These are phyloP conservation scores for Trichoderma gamsii DNA, from an alignment of 495 filamentous ascomycete genomes.

Conservation along the genomic window DNA sequence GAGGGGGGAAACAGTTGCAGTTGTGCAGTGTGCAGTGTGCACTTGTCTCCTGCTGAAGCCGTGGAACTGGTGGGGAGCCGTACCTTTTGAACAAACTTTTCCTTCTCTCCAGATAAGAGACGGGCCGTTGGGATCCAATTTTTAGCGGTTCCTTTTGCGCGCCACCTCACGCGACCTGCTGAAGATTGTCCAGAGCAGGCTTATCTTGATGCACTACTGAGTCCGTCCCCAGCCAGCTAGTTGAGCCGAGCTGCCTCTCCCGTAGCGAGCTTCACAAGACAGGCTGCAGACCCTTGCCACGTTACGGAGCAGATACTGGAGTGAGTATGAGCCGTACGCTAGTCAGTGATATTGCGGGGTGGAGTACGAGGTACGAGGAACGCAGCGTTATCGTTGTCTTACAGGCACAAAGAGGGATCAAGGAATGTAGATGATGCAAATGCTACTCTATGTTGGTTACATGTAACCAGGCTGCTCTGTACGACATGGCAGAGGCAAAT, in stretches of 20 bases:
- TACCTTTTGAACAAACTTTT: background rate
- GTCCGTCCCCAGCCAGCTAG: background rate
- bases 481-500: too few species aligned
- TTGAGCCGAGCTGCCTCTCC: background rate
- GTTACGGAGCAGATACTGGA: background rate
- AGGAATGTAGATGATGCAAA: background rate
- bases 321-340: background rate
- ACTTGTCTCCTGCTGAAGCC: background rate
- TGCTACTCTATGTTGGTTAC: too few species aligned
- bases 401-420: background rate
- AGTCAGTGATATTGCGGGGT: background rate
- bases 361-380: background rate
- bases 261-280: background rate
- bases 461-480: too few species aligned
- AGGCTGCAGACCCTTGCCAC: background rate
- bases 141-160: background rate
- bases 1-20: background rate
- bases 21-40: too few species aligned
- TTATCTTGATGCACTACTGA: background rate
- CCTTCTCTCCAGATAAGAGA: background rate
- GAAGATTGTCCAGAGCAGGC: background rate
- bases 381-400: background rate
- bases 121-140: background rate
- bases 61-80: background rate
- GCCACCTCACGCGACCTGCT: background rate